These are phyloP conservation scores for Biscogniauxia marginata DNA, from an alignment of 2,329 filamentous ascomycete species.

Conservation along the genomic window DNA sequence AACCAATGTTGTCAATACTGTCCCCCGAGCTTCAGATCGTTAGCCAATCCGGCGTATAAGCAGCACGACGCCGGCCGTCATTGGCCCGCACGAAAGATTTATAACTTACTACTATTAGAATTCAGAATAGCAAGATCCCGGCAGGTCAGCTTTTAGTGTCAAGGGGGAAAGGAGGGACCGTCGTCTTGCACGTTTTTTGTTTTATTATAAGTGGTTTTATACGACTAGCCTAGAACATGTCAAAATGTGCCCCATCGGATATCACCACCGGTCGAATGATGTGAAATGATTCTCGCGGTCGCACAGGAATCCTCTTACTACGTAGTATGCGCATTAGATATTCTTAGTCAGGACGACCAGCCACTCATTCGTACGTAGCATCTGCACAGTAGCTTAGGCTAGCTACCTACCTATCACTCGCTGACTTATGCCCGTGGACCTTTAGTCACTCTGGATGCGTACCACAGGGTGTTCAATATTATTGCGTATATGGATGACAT, in stretches of 20 bases:
- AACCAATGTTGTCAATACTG: slow-evolving; percentile 8
- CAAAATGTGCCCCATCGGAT: not conserved
- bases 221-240: not conserved
- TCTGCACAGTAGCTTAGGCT: too few species aligned
- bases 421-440: too few species aligned
- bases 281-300: not conserved
- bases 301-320: not conserved
- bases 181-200: not conserved
- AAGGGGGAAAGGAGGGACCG: not conserved
- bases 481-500: not conserved
- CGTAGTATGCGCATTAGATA: not conserved
- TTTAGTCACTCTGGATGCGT: too few species aligned
- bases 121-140: not conserved
- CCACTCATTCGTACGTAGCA: too few species aligned
- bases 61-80: slow-evolving; percentile 6
- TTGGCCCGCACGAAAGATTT: slow-evolving; percentile 6
- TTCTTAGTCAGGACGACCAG: not conserved
- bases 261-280: not conserved
- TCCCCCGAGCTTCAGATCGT: not conserved
- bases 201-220: not conserved
- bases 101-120: slow-evolving; percentile 3
- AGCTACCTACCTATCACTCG: too few species aligned
- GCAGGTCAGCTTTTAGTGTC: not conserved
- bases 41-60: slow-evolving; percentile 17
- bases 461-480: too few species aligned